Evolutionary conservation across 2,329 filamentous ascomycete genomes (phyloP).

Genomic region (Tolypocladium pustulatum): DNA sequence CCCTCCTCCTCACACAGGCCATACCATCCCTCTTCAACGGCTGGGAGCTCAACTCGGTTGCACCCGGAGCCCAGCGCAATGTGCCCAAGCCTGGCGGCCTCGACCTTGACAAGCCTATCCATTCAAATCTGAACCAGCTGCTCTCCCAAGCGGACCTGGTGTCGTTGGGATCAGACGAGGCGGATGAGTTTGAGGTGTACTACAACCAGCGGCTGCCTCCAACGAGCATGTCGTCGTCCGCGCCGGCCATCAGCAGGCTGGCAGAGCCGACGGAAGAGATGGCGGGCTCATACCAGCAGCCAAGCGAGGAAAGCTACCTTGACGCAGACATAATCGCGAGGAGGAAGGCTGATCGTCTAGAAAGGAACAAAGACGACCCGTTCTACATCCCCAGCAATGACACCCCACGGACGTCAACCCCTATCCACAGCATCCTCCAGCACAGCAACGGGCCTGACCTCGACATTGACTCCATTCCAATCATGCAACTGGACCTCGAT

Average conservation of each 20-base stretch:
- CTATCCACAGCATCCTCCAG: conserved; percentile 66
- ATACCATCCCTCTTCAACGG: conserved; percentile 81
- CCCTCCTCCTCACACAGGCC: conserved; percentile 78
- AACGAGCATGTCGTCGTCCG: conserved; percentile 37
- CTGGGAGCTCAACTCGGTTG: conserved; percentile 86
- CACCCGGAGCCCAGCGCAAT: conserved; percentile 69
- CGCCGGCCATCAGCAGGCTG: conserved; percentile 44
- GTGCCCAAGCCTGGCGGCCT: conserved; percentile 70
- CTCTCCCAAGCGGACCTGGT: conserved; percentile 48
- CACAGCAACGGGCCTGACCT: conserved; percentile 66
- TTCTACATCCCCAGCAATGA: conserved; percentile 69
- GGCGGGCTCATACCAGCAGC: conserved; percentile 47
- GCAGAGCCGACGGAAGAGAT: conserved; percentile 38
- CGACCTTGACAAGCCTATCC: conserved; percentile 74
- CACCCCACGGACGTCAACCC: conserved; percentile 57
- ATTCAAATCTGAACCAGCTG: conserved; percentile 58
- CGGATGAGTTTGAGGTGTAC: conserved; percentile 58
- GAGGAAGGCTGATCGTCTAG: conserved; percentile 64
- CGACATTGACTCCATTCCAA: conserved; percentile 90
- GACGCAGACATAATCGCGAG: conserved; percentile 65
- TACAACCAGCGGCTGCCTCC: conserved; percentile 48
- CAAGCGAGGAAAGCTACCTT: conserved; percentile 52
- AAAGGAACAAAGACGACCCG: conserved; percentile 84
- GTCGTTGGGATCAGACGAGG: conserved; percentile 38
- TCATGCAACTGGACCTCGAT: conserved; percentile 81